A percentile compares a stretch with the other conserved stretches of the same genome.
phyloP scores from a whole-genome alignment of 1,284 basidiomycete genomes.

The Phenoliferia sp. region DNA sequence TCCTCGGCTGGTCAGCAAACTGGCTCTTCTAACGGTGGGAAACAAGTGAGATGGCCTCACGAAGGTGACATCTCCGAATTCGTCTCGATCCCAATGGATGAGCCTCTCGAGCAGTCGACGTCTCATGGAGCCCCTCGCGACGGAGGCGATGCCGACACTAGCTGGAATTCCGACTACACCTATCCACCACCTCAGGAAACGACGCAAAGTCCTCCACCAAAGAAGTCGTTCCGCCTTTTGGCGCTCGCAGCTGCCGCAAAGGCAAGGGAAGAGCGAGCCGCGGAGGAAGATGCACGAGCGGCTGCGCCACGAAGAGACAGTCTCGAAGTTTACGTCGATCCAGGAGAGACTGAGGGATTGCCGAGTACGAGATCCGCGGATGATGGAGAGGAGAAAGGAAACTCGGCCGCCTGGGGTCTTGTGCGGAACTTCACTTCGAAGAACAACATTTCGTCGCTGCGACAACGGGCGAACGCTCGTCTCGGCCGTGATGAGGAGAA shows the following conservation, averaged over 20 bases:
- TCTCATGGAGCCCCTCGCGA: too few relatives aligned
- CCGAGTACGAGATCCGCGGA: slow-evolving; percentile 38
- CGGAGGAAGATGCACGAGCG: neutral
- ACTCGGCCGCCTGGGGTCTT: slow-evolving; percentile 39
- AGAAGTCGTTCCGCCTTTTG: neutral
- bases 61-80: neutral
- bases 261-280: neutral
- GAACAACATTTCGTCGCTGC: neutral
- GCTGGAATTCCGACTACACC: neutral
- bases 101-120: too few relatives aligned
- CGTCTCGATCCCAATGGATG: neutral
- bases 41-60: too few relatives aligned
- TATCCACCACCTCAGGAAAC: neutral
- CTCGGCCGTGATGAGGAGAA: slow-evolving; percentile 26
- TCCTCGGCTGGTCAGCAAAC: too few relatives aligned
- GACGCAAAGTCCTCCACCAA: neutral
- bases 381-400: slow-evolving; percentile 24
- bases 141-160: neutral
- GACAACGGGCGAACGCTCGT: slow-evolving; percentile 34
- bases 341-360: slow-evolving; percentile 47
- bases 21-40: too few relatives aligned
- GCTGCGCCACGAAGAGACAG: neutral
- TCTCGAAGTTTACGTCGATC: slow-evolving; percentile 43
- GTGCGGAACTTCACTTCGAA: slow-evolving; percentile 34
- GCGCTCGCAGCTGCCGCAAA: neutral